Percentiles rank a stretch among this genome's conserved stretches.
Evolutionary conservation across 805 yeast species (phyloP).

Genomic region (Starmerella scarabaei): DNA sequence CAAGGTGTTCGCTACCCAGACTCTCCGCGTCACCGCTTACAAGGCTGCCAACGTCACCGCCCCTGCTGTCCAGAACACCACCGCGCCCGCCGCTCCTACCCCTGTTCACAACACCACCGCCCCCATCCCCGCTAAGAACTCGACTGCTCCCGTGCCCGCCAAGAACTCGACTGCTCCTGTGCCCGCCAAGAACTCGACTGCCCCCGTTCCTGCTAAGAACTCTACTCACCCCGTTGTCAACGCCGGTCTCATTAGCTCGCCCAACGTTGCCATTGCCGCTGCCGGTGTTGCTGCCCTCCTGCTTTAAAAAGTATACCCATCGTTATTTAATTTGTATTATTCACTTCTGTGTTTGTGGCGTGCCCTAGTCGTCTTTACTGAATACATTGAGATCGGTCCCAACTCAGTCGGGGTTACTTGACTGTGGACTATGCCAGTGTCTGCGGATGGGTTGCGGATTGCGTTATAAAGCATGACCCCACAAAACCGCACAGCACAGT

Average conservation of each 20-base stretch:
- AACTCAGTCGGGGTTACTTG: neutral
- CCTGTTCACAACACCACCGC: neutral
- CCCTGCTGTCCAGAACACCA: neutral
- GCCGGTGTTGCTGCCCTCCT: slow-evolving; percentile 12
- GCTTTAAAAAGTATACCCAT: slow-evolving; percentile 1
- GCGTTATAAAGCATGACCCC: neutral
- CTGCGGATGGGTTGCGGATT: neutral
- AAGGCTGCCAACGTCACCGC: slow-evolving; percentile 1
- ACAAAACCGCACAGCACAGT: neutral
- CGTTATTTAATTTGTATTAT: neutral
- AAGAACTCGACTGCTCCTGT: neutral
- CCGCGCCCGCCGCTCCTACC: neutral
- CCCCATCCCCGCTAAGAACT: neutral
- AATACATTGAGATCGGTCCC: neutral
- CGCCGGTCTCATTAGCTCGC: neutral
- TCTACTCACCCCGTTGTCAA: neutral
- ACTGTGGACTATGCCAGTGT: neutral
- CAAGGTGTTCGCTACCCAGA: slow-evolving; percentile 2
- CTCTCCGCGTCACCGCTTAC: slow-evolving; percentile 6
- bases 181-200: neutral
- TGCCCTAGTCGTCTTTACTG: neutral
- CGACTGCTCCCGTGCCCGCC: neutral
- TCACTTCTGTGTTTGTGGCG: neutral
- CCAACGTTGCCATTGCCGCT: slow-evolving; percentile 3
- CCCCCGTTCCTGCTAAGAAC: neutral